A percentile compares a stretch with the other conserved stretches of the same genome.
Conservation (phyloP, 2,329 filamentous ascomycete genomes). For the Ilyonectria destructans region DNA sequence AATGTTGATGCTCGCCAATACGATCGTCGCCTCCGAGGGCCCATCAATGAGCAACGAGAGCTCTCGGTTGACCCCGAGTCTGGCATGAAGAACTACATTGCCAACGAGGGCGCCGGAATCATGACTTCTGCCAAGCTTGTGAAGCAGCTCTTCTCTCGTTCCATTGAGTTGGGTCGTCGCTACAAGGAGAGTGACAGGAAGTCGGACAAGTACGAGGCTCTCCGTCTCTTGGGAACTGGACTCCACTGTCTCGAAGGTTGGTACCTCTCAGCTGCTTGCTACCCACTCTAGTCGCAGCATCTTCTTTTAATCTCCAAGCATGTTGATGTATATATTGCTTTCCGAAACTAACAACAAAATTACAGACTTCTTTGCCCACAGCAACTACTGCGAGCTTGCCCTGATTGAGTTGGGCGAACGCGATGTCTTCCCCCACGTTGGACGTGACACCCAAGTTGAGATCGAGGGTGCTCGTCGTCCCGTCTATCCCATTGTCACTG, state of each 20-base stretch:
- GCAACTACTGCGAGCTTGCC: constrained; percentile 92
- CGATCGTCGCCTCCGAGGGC: constrained; percentile 85
- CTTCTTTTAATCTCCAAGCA: not conserved
- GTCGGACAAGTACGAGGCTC: constrained; percentile 88
- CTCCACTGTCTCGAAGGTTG: constrained; percentile 88
- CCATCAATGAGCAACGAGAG: constrained; percentile 84
- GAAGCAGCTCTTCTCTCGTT: constrained; percentile 79
- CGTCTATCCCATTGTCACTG: constrained; percentile 89
- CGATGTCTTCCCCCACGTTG: constrained; percentile 90
- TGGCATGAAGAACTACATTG: constrained; percentile 95
- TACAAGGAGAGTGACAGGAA: constrained; percentile 74
- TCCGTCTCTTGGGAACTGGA: constrained; percentile 89
- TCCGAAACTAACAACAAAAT: constrained; percentile 27
- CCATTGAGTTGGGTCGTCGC: constrained; percentile 84
- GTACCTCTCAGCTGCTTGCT: constrained; percentile 29
- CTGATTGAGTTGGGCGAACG: constrained; percentile 89
- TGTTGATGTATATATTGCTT: not conserved
- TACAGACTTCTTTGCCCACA: constrained; percentile 90
- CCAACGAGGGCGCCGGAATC: constrained; percentile 84
- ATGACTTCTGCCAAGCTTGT: constrained; percentile 87
- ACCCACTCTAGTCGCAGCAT: not conserved
- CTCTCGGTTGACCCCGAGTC: constrained; percentile 83
- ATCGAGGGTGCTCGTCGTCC: constrained; percentile 76
- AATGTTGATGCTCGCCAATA: constrained; percentile 89
- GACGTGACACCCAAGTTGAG: constrained; percentile 79